phyloP scores from a whole-genome alignment of 73 alveolate species.

The Tetrahymena malaccensis region DNA sequence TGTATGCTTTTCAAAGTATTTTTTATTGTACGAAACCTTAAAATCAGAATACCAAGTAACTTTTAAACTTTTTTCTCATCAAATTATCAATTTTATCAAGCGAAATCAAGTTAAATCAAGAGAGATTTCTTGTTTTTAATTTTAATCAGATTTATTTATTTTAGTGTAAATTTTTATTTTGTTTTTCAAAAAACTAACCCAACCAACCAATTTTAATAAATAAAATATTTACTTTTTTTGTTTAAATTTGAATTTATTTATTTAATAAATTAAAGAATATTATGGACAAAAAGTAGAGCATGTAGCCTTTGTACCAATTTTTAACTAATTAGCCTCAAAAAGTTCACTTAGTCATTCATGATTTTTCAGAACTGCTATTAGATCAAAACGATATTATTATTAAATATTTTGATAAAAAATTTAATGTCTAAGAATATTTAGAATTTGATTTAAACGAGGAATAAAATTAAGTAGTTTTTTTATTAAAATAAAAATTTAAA shows the following conservation, averaged over 20 bases:
- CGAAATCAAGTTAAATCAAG: no score
- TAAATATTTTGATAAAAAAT: no score
- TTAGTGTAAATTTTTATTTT: no score
- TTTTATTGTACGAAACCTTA: background rate
- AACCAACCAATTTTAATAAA: no score
- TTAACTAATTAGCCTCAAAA: background rate
- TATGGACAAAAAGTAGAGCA: background rate
- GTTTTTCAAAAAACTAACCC: no score
- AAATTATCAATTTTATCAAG: no score
- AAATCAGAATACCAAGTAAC: background rate
- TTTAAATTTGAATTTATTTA: no score
- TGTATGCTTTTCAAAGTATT: background rate
- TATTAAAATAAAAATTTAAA: no score
- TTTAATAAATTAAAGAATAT: background rate
- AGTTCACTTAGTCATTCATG: background rate
- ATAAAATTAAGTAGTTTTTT: background rate
- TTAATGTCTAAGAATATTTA: background rate
- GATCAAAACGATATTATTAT: background rate
- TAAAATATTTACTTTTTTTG: no score
- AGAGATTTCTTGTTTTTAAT: no score
- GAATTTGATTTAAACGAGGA: background rate
- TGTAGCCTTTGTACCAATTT: background rate
- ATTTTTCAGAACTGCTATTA: background rate
- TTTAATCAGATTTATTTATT: no score
- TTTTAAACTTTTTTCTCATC: no score